Conservation (phyloP, 2,329 filamentous ascomycete genomes). For the Stemphylium lycopersici region DNA sequence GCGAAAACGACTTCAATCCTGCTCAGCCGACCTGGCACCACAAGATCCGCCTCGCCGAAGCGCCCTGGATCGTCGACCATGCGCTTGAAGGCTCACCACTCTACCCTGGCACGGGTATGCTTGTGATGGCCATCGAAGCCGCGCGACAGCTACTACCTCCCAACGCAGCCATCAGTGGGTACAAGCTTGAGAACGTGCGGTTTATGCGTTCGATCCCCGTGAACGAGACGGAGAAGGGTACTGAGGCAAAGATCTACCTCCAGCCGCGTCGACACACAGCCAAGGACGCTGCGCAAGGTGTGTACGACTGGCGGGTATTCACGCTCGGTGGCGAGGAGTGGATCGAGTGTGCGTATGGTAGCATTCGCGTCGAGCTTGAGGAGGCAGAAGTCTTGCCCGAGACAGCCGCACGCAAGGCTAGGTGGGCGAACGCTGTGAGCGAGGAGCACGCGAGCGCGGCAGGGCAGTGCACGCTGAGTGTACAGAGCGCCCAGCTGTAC, state of each 20-base stretch:
- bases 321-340: constrained; percentile 9
- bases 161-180: constrained; percentile 6
- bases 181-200: constrained; percentile 13
- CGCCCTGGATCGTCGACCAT: constrained; percentile 58
- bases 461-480: constrained; percentile 8
- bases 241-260: constrained; percentile 9
- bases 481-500: constrained; percentile 15
- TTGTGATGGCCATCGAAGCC: constrained; percentile 45
- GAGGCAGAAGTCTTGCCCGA: constrained; percentile 1
- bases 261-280: constrained; percentile 12
- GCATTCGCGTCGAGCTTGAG: constrained; percentile 13
- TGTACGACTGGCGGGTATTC: constrained; percentile 12
- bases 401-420: constrained; percentile 2
- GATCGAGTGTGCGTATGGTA: constrained; percentile 14
- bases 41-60: constrained; percentile 49
- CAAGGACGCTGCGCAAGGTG: constrained; percentile 10
- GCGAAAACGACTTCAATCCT: constrained; percentile 24
- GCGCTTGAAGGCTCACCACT: constrained; percentile 40
- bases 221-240: constrained; percentile 11
- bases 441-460: constrained; percentile 3
- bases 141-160: constrained; percentile 18
- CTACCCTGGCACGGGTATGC: constrained; percentile 43
- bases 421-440: constrained; percentile 4
- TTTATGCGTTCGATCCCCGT: constrained; percentile 15
- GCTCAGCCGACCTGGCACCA: constrained; percentile 52